A percentile compares a stretch with the other conserved stretches of the same genome.
phyloP scores from a whole-genome alignment of 257 asterid genomes.

The Marsdenia floribunda region DNA sequence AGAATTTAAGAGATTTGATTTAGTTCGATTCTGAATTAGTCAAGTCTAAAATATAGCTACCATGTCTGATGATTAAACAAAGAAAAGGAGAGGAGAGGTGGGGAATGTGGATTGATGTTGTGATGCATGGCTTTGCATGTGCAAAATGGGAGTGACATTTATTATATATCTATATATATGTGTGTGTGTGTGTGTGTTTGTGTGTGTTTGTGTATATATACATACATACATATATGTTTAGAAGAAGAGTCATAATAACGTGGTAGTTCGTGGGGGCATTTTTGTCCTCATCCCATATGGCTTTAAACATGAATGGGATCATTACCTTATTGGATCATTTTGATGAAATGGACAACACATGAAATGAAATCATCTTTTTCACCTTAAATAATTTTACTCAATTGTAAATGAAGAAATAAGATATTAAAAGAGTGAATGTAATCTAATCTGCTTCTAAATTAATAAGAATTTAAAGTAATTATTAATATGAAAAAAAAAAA shows the following conservation, averaged over 20 bases:
- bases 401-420: no score
- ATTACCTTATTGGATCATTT: conserved; percentile 10
- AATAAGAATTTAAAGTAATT: no score
- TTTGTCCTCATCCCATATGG: conserved; percentile 5
- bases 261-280: conserved; percentile 9
- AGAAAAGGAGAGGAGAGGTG: not conserved
- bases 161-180: no score
- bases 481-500: no score
- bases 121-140: conserved; percentile 19
- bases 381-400: not conserved
- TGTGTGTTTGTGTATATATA: no score
- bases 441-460: not conserved
- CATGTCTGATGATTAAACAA: no score
- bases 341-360: conserved; percentile 14
- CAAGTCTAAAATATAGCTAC: not conserved
- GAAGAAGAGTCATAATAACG: conserved; percentile 1
- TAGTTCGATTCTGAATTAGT: not conserved
- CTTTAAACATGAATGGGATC: conserved; percentile 1
- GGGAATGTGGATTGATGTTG: not conserved
- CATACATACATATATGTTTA: no score
- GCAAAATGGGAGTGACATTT: conserved; percentile 11
- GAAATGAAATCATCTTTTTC: not conserved
- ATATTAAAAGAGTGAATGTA: not conserved
- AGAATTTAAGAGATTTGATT: no score
- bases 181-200: no score